Percentiles rank a stretch among this genome's conserved stretches.
phyloP scores from a whole-genome alignment of 2,329 filamentous ascomycete genomes.

The Myriosclerotinia curreyana region DNA sequence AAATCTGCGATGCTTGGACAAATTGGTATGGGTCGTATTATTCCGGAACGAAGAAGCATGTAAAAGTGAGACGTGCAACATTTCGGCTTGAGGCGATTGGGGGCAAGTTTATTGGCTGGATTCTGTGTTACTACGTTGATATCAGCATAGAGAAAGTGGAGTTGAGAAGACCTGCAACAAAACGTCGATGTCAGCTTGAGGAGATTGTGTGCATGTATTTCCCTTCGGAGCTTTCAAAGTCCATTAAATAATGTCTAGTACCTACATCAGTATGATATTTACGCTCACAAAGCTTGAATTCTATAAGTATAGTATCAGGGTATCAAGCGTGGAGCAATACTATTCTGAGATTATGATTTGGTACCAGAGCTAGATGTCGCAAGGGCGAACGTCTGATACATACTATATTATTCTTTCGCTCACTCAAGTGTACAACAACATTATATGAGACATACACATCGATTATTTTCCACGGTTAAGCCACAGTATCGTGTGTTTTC shows the following conservation, averaged over 20 bases:
- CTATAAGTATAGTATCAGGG: background rate
- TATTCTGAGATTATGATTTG: background rate
- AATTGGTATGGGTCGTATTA: background rate
- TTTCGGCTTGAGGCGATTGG: background rate
- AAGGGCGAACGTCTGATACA: too few species aligned
- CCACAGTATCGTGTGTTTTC: too few species aligned
- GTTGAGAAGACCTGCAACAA: background rate
- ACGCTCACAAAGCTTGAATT: background rate
- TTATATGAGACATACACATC: too few species aligned
- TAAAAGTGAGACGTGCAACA: slow-evolving; percentile 6
- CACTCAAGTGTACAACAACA: too few species aligned
- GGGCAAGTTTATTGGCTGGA: background rate
- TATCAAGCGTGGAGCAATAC: background rate
- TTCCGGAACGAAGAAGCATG: background rate
- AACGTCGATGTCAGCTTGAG: too few species aligned
- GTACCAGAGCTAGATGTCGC: background rate
- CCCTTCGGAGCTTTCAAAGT: background rate
- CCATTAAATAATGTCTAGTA: background rate
- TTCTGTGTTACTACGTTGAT: background rate
- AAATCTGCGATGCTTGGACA: background rate
- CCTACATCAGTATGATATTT: background rate
- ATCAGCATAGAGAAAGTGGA: background rate
- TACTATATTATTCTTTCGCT: too few species aligned
- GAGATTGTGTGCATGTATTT: background rate
- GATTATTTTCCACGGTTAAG: too few species aligned